phyloP scores from a whole-genome alignment of 2,329 filamentous ascomycete species.

The Aaosphaeria arxii region DNA sequence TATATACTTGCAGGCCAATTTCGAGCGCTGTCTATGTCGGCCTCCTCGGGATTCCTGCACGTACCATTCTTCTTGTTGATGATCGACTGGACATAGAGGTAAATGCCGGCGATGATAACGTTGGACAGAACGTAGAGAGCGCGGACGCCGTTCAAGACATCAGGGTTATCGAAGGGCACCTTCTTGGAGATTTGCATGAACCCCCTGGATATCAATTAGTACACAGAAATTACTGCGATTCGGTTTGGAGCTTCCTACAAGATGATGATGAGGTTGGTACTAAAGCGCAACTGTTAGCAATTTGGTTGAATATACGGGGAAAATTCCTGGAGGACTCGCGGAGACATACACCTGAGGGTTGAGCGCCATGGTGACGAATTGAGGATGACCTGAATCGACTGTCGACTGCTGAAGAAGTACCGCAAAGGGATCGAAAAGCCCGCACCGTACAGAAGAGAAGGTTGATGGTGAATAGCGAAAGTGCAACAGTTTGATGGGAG shows the following conservation, averaged over 20 bases:
- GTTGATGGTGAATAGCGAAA: constrained; percentile 7
- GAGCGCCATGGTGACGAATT: constrained; percentile 27
- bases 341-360: constrained; percentile 35
- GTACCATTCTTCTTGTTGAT: constrained; percentile 98
- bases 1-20: background rate
- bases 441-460: constrained; percentile 4
- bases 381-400: background rate
- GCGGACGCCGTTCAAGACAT: constrained; percentile 63
- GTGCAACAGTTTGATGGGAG: constrained; percentile 4
- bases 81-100: constrained; percentile 77
- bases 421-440: too few relatives aligned
- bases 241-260: constrained; percentile 17
- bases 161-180: constrained; percentile 89
- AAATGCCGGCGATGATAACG: constrained; percentile 78
- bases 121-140: constrained; percentile 68
- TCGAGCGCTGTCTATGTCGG: too few relatives aligned
- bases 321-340: too few relatives aligned
- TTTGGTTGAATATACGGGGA: background rate
- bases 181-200: constrained; percentile 99
- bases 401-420: too few relatives aligned
- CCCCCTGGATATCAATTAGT: constrained; percentile 38
- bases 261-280: constrained; percentile 39
- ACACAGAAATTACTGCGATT: background rate
- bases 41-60: constrained; percentile 19
- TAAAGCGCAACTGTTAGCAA: constrained; percentile 23